phyloP scores from a whole-genome alignment of 2,329 filamentous ascomycete species.

The Aspergillus vadensis region DNA sequence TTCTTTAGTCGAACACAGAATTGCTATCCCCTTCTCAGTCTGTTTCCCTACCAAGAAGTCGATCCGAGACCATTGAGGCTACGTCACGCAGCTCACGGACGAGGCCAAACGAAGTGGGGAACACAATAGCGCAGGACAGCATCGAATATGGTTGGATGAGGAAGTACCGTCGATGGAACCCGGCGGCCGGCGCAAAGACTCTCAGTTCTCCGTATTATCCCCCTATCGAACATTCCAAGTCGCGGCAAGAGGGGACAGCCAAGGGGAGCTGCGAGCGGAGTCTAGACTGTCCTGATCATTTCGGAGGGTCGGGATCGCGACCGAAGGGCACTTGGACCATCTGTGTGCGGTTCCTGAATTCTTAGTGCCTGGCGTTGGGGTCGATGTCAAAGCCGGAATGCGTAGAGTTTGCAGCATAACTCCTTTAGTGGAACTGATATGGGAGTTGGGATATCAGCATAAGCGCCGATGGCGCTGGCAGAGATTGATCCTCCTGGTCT shows the following conservation, averaged over 20 bases:
- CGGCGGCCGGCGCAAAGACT: background rate
- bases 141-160: background rate
- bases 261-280: constrained; percentile 1
- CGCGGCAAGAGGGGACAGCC: background rate
- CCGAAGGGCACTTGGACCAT: background rate
- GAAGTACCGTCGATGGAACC: background rate
- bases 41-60: background rate
- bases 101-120: too few species aligned
- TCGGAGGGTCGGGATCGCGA: constrained; percentile 3
- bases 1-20: too few species aligned
- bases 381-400: background rate
- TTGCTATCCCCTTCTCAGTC: background rate
- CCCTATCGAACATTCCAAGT: background rate
- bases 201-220: background rate
- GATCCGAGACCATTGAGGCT: background rate
- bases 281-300: constrained; percentile 6
- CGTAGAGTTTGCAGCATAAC: too few species aligned
- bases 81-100: constrained; percentile 1
- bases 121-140: background rate
- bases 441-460: too few species aligned
- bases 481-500: background rate
- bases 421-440: too few species aligned
- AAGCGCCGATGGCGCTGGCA: background rate
- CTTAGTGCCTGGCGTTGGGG: background rate
- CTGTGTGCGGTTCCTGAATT: background rate